Percentiles rank a stretch among this genome's conserved stretches.
These are phyloP conservation scores for Vitis hybrid DNA, from an alignment of 177 flowering plant species.

Conservation along the genomic window DNA sequence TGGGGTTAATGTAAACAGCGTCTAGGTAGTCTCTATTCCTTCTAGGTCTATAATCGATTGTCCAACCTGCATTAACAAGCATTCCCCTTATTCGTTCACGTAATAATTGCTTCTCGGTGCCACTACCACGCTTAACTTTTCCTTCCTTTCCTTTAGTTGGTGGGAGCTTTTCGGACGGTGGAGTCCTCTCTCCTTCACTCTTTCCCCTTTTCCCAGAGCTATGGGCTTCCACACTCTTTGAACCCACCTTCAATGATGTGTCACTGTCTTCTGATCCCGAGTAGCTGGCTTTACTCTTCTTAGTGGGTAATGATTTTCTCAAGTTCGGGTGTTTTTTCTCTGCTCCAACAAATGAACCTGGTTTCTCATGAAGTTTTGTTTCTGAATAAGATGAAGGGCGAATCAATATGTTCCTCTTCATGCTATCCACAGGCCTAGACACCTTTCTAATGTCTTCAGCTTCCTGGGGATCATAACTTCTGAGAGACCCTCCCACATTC, in stretches of 20 bases:
- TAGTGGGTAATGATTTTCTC: conserved; percentile 29
- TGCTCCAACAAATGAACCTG: conserved; percentile 20
- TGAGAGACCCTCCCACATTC: conserved; percentile 27
- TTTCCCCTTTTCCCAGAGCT: conserved; percentile 26
- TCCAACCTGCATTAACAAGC: conserved; percentile 90
- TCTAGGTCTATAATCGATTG: conserved; percentile 80
- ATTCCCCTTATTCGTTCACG: conserved; percentile 72
- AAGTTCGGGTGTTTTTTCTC: conserved; percentile 29
- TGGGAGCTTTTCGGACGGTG: conserved; percentile 20
- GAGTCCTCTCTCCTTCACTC: conserved; percentile 27
- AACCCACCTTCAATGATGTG: conserved; percentile 26
- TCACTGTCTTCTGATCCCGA: conserved; percentile 40
- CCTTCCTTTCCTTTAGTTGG: conserved; percentile 32
- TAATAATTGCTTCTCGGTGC: conserved; percentile 76
- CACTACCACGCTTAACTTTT: conserved; percentile 58
- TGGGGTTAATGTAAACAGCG: conserved; percentile 78
- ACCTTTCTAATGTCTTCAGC: conserved; percentile 25
- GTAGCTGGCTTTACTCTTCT: conserved; percentile 27
- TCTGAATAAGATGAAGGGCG: conserved; percentile 27
- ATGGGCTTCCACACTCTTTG: conserved; percentile 21
- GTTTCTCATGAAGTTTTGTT: conserved; percentile 24
- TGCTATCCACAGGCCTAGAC: conserved; percentile 22
- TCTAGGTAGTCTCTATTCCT: conserved; percentile 77
- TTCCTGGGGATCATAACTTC: conserved; percentile 22
- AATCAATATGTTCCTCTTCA: conserved; percentile 12